Conservation (phyloP, 805 yeast genomes). For the Yarrowia divulgata region DNA sequence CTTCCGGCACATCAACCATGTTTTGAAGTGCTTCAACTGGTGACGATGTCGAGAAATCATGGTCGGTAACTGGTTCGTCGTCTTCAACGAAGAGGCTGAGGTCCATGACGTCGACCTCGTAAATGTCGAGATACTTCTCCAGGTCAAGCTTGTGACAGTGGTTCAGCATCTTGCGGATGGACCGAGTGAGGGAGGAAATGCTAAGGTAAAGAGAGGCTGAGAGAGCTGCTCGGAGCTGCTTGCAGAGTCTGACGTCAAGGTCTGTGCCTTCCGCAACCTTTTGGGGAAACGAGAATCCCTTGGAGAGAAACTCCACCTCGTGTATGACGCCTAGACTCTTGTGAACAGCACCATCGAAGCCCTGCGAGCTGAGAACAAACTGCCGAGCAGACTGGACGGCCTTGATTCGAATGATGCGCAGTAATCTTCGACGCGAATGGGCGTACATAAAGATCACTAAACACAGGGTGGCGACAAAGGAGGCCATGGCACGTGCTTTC, state of each 20-base stretch:
- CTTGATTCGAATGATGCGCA: slow-evolving; percentile 48
- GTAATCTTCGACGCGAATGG: slow-evolving; percentile 48
- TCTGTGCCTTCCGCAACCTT: slow-evolving; percentile 40
- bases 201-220: slow-evolving; percentile 48
- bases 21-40: slow-evolving; percentile 26
- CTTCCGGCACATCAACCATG: slow-evolving; percentile 33
- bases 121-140: slow-evolving; percentile 56
- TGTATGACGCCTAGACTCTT: slow-evolving; percentile 46
- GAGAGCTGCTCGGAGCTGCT: slow-evolving; percentile 50
- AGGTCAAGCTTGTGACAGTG: slow-evolving; percentile 51
- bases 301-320: slow-evolving; percentile 48
- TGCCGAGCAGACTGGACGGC: slow-evolving; percentile 45
- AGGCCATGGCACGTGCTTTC: slow-evolving; percentile 41
- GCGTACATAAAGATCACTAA: slow-evolving; percentile 48
- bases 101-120: slow-evolving; percentile 49
- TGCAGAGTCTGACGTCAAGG: slow-evolving; percentile 43
- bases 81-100: slow-evolving; percentile 28
- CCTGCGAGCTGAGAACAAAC: slow-evolving; percentile 45
- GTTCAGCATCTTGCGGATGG: slow-evolving; percentile 48
- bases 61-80: slow-evolving; percentile 6
- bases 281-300: slow-evolving; percentile 43
- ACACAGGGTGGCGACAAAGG: slow-evolving; percentile 47
- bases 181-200: slow-evolving; percentile 48
- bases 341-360: slow-evolving; percentile 47
- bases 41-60: background rate